phyloP scores from a whole-genome alignment of 2,329 filamentous ascomycete species.

The Talaromyces sp. region DNA sequence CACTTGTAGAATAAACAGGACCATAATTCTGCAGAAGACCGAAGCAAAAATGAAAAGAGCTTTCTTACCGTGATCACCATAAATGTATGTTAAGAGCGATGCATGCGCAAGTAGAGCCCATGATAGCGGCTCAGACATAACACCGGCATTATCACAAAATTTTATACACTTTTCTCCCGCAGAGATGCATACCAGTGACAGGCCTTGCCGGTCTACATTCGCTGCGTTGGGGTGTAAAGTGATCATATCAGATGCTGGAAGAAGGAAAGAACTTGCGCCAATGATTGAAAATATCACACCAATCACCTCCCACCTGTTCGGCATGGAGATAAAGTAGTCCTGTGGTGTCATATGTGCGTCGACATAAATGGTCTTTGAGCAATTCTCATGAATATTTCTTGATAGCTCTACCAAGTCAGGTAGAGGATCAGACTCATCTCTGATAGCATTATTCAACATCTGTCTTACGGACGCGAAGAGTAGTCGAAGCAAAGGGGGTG shows the following conservation, averaged over 20 bases:
- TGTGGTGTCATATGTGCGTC: constrained; percentile 22
- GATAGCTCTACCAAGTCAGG: constrained; percentile 19
- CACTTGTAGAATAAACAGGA: neutral
- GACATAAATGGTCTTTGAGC: constrained; percentile 19
- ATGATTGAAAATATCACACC: constrained; percentile 23
- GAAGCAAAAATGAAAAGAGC: neutral
- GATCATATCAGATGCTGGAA: constrained; percentile 16
- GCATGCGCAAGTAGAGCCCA: constrained; percentile 29
- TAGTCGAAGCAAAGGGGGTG: constrained; percentile 21
- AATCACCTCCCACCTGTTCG: constrained; percentile 26
- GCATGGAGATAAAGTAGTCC: constrained; percentile 21
- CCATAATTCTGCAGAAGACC: too few species aligned
- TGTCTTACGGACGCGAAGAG: constrained; percentile 22
- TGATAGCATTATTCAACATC: constrained; percentile 18
- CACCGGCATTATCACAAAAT: constrained; percentile 26
- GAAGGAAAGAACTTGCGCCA: constrained; percentile 20
- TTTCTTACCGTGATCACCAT: constrained; percentile 22
- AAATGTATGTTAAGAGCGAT: constrained; percentile 23
- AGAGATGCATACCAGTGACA: constrained; percentile 17
- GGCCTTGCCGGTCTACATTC: constrained; percentile 18
- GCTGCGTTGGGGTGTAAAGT: constrained; percentile 5
- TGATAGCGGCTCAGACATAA: constrained; percentile 26
- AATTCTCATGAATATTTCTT: constrained; percentile 23
- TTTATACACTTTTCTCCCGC: constrained; percentile 31
- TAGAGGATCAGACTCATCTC: constrained; percentile 15